Base-by-base conservation (phyloP, 306 rosid species). In the Clitoria ternatea region DNA sequence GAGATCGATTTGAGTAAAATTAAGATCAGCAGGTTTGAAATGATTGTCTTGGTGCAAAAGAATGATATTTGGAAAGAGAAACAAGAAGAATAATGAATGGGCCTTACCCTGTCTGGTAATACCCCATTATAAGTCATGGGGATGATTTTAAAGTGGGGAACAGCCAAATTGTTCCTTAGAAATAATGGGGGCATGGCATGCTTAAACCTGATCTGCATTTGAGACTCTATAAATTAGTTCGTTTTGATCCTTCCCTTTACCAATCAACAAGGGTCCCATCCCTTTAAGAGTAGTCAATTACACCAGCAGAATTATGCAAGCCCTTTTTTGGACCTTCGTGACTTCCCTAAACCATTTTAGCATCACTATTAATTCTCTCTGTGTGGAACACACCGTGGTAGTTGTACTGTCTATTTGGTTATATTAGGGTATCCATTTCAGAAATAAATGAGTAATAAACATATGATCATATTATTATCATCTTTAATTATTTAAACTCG, bases 11-110 rank as follows among this genome's bases (percentile, higher is more conserved):
- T n/a, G n/a, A n/a, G n/a, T n/a, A n/a, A n/a, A n/a, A n/a, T n/a
- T n/a, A n/a, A n/a, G n/a, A n/a, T n/a, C n/a, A n/a, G n/a, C 73
- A 19, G 23, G n/a, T 69, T 36, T 1, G 0, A 53, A 20, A 67
- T 13, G 24, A 66, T 62, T 69, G 80, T 78, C 79, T 66, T 24
- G 43, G 8, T 69, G 24, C 37, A 29, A 19, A 18, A n/a, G 60
- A 26, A 61, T 43, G 50, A 61, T 17, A 75, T 57, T 64, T 37
- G 43, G 50, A 69, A 72, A 40, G 76, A 68, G 60, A 78, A 73
- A 40, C 79, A 78, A 6, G 72, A 65, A 73, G 86, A 84, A 82
- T 64, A 74, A 79, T 27, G 70, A 64, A 78, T 76, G 84, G 92
- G 77, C 75, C 84, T 77, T 43, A 66, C 74, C 63, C 42, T 78